A percentile compares a stretch with the other conserved stretches of the same genome.
Conservation (phyloP, 1,284 basidiomycete species). For the Ganoderma lingzhi region DNA sequence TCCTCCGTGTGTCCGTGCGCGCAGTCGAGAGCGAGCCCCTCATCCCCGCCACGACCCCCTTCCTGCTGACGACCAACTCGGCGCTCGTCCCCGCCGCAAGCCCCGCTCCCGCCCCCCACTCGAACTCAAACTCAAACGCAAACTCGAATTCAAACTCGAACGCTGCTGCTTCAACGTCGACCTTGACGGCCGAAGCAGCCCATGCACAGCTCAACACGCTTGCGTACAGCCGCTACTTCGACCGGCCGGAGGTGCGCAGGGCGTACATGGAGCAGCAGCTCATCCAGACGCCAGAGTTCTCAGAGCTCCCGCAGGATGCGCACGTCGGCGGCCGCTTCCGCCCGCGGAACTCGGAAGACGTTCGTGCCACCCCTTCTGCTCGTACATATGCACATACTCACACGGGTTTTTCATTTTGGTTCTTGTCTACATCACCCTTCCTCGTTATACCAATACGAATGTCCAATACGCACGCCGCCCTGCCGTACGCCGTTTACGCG, state of each 20-base stretch:
- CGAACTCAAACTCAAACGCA: neutral
- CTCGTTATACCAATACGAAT: constrained; percentile 20
- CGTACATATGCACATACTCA: constrained; percentile 30
- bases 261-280: constrained; percentile 70
- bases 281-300: constrained; percentile 80
- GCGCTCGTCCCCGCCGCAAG: constrained; percentile 43
- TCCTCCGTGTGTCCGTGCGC: neutral
- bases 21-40: constrained; percentile 76
- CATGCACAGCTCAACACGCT: constrained; percentile 59
- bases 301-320: constrained; percentile 62
- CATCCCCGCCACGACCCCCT: constrained; percentile 68
- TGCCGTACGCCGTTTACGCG: neutral
- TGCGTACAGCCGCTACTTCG: constrained; percentile 78
- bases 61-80: constrained; percentile 77
- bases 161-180: constrained; percentile 38
- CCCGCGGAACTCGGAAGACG: constrained; percentile 72
- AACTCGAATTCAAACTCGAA: constrained; percentile 15
- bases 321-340: constrained; percentile 72
- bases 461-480: neutral
- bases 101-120: neutral
- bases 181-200: constrained; percentile 41
- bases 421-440: no score
- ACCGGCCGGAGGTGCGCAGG: constrained; percentile 76
- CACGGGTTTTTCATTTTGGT: constrained; percentile 3
- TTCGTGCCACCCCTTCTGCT: constrained; percentile 48